Evolutionary conservation across 1,139 yeast genomes (phyloP), one percentile per base, ranked within the genome.

Genomic region (Diutina mesorugosa): DNA sequence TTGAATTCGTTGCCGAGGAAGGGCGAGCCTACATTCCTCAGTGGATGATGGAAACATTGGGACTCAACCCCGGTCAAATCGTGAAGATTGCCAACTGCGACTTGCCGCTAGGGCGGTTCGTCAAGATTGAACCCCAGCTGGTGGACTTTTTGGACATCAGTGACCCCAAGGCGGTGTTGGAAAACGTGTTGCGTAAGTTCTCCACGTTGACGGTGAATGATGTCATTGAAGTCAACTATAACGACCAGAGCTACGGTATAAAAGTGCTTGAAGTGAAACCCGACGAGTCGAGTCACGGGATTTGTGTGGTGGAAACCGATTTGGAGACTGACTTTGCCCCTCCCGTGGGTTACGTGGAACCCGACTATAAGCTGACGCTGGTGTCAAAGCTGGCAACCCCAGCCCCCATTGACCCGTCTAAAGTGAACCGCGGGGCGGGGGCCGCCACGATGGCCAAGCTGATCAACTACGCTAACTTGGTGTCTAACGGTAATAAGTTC

Each of bases 251-350:
- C 2, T 93, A 82, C 67, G 87, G 87, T 18, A 90, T 95, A 59
- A 87, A 85, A 66, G 93, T 95, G 28, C 73, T 93, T 56, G 97
- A 93, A 64, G 89, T 85, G 35, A 89, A 89, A 63, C 99, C 99
- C 0, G 90, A 86, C 55, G 75, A 84, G 6, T 65, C 69, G 16
- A 69, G 70, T 54, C 73, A 79, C 48, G 87, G 96, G 60, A 85
- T 93, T 21, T 93, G 98, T 75, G 97, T 93, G 26, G 90, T 95
- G 41, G 99, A 95, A 67, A 95, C 99, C 0, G 99, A 95, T 73
- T 78, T 95, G 61, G 96, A 89, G 60, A 96, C 97, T 0, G 99
- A 95, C 67, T 95, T 95, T 73, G 99, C 98, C 2, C 96, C 99
- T 4, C 99, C 99, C 0, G 97, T 93, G 5, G 99, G 99, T 0